Conservation (phyloP, 2,329 filamentous ascomycete genomes). For the Colletotrichum sp. region DNA sequence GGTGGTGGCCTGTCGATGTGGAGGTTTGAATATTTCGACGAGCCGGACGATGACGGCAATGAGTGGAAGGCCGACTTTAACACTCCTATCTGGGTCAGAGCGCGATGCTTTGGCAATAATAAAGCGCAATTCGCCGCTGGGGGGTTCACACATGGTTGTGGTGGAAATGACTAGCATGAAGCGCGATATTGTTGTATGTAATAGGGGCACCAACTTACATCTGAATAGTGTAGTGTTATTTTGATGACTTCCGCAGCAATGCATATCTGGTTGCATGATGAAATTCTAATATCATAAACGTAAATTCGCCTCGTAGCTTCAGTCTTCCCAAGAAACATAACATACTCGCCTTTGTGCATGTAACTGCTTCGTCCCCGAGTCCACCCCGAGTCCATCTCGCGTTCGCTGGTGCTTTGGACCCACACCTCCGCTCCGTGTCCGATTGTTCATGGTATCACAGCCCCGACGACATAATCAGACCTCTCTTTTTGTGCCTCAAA, state of each 20-base stretch:
- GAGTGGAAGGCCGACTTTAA: slow-evolving; percentile 28
- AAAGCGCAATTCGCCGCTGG: background rate
- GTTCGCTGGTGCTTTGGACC: background rate
- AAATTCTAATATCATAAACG: background rate
- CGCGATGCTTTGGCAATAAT: slow-evolving; percentile 26
- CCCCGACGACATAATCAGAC: background rate
- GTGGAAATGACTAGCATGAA: background rate
- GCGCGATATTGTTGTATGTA: background rate
- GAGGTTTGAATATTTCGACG: slow-evolving; percentile 30
- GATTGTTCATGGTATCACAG: background rate
- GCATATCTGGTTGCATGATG: background rate
- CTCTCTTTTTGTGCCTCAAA: background rate
- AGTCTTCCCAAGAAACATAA: background rate
- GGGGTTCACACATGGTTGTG: background rate
- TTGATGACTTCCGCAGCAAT: background rate
- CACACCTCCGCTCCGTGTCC: background rate
- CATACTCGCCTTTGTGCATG: background rate
- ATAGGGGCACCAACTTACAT: too few relatives aligned
- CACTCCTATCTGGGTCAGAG: slow-evolving; percentile 25
- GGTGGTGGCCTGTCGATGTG: slow-evolving; percentile 24
- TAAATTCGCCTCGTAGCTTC: too few relatives aligned
- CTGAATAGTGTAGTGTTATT: background rate
- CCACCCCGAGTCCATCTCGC: background rate
- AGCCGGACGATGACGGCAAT: slow-evolving; percentile 24
- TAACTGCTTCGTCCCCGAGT: background rate